Evolutionary conservation across 257 asterid genomes (phyloP).

Genomic region (Solanum piurae): DNA sequence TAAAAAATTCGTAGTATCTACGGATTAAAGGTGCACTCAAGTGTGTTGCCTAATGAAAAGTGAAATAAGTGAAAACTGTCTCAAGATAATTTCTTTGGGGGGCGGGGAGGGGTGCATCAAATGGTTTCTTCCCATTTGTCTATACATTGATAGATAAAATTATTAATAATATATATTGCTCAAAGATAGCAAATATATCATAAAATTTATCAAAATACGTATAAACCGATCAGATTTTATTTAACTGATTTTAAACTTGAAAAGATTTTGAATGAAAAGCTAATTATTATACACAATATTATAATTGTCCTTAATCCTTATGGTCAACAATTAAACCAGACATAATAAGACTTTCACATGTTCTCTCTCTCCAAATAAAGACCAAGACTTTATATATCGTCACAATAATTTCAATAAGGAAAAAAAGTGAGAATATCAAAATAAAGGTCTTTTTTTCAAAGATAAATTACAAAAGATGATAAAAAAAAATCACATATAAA

Average conservation of each 20-base stretch:
- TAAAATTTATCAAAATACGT: neutral
- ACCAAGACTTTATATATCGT: neutral
- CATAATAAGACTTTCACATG: neutral
- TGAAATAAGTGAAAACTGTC: too few species aligned
- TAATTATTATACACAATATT: neutral
- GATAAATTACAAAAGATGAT: neutral
- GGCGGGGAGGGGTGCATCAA: too few species aligned
- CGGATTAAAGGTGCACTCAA: too few species aligned
- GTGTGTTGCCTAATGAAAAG: too few species aligned
- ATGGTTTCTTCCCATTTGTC: too few species aligned
- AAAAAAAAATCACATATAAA: neutral
- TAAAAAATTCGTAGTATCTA: too few species aligned
- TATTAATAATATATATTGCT: too few species aligned
- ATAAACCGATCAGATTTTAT: neutral
- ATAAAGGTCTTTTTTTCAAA: neutral
- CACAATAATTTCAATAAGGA: neutral
- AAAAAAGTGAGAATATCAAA: neutral
- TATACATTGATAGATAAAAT: too few species aligned
- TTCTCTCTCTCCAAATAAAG: neutral
- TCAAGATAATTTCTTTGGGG: too few species aligned
- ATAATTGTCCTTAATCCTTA: neutral
- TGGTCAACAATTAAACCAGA: neutral
- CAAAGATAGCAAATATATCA: too few species aligned
- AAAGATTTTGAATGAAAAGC: neutral
- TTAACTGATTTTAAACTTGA: neutral